Evolutionary conservation across 2,329 filamentous ascomycete genomes (phyloP).

Genomic region (Colletotrichum sp.): DNA sequence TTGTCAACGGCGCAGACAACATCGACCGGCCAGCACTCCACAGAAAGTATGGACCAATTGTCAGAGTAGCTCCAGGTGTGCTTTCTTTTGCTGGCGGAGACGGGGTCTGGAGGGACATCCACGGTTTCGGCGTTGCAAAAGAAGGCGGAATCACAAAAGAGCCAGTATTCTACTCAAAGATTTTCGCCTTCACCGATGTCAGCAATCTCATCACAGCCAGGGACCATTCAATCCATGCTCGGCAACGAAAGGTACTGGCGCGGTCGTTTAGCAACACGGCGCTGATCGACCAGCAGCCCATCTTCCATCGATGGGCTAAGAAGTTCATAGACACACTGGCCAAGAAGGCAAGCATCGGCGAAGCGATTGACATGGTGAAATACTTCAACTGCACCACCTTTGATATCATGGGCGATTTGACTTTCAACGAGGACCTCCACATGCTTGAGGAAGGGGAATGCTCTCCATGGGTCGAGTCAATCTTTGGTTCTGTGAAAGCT

Average conservation of each 20-base stretch:
- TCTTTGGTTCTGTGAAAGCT: slow-evolving; percentile 3
- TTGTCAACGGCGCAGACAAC: not conserved
- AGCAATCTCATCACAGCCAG: not conserved
- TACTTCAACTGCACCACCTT: not conserved
- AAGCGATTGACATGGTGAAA: not conserved
- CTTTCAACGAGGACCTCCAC: not conserved
- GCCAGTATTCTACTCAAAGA: not conserved
- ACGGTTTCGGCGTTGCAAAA: not conserved
- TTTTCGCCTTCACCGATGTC: not conserved
- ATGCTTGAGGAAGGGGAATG: not conserved
- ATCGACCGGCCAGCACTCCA: not conserved
- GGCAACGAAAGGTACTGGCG: not conserved
- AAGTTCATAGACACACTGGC: not conserved
- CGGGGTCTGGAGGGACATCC: not conserved
- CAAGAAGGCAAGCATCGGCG: not conserved
- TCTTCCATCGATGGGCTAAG: not conserved
- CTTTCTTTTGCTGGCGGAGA: not conserved
- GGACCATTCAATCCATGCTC: not conserved
- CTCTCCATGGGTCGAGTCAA: slow-evolving; percentile 1
- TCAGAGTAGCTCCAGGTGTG: not conserved
- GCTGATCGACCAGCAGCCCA: not conserved
- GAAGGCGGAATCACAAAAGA: not conserved
- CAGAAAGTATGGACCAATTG: not conserved
- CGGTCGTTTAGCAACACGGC: not conserved
- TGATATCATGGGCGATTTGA: not conserved